Evolutionary conservation across 139 green algal species (phyloP).

Genomic region (Chlorella vulgaris): DNA sequence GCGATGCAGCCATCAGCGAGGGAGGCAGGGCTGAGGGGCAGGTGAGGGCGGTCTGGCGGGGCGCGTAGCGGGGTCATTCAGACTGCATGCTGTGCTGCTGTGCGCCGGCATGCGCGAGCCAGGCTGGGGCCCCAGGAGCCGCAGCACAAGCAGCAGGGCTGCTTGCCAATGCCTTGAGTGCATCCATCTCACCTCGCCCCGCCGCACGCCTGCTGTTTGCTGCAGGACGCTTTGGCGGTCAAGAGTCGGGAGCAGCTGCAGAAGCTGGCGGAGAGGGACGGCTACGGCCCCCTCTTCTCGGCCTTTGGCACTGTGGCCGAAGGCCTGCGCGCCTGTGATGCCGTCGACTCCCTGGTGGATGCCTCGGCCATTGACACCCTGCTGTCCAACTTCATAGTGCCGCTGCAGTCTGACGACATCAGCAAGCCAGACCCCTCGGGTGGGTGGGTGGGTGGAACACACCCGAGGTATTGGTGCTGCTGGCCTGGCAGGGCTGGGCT

Average conservation of each 20-base stretch:
- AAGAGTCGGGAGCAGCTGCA: conserved; percentile 38
- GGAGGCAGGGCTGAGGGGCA: conserved; percentile 10
- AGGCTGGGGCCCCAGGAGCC: too few species aligned
- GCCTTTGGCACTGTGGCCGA: conserved; percentile 69
- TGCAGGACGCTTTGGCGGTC: background rate
- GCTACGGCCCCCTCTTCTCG: conserved; percentile 80
- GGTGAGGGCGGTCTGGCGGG: background rate
- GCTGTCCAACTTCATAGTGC: conserved; percentile 93
- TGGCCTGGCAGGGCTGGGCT: background rate
- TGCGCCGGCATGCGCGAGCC: too few species aligned
- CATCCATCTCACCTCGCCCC: too few species aligned
- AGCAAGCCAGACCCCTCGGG: conserved; percentile 45
- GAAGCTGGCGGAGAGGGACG: conserved; percentile 53
- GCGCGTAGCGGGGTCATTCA: background rate
- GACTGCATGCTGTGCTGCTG: too few species aligned
- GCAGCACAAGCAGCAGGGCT: background rate
- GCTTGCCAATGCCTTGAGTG: too few species aligned
- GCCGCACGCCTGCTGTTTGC: too few species aligned
- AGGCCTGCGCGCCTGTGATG: conserved; percentile 84
- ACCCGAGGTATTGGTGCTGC: too few species aligned
- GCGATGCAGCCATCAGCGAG: conserved; percentile 35
- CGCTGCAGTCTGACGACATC: conserved; percentile 85
- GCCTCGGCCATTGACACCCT: conserved; percentile 93
- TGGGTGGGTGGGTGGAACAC: background rate
- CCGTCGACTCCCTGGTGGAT: conserved; percentile 83